phyloP scores from a whole-genome alignment of 257 asterid species.

The Echium plantagineum region DNA sequence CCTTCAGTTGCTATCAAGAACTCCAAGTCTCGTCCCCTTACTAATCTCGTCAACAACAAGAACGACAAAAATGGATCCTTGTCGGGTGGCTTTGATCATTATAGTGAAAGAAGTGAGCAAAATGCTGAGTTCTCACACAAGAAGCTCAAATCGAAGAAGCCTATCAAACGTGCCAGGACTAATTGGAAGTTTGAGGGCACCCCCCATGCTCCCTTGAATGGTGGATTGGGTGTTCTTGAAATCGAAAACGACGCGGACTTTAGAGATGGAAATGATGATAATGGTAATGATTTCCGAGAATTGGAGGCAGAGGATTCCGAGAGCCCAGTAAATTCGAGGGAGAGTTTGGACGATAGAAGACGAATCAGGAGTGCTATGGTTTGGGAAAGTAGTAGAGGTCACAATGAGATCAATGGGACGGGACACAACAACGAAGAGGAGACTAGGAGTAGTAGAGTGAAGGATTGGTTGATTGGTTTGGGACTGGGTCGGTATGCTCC shows the following conservation, averaged over 20 bases:
- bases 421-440: slow-evolving; percentile 42
- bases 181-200: slow-evolving; percentile 55
- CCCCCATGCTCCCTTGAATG: slow-evolving; percentile 23
- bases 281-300: too few species aligned
- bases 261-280: too few species aligned
- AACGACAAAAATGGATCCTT: slow-evolving; percentile 28
- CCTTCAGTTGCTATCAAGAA: slow-evolving; percentile 62
- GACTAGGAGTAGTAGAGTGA: slow-evolving; percentile 42
- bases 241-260: slow-evolving; percentile 39
- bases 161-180: slow-evolving; percentile 63
- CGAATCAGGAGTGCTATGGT: slow-evolving; percentile 28
- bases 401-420: slow-evolving; percentile 10
- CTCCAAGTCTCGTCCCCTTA: slow-evolving; percentile 80
- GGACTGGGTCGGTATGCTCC: slow-evolving; percentile 73
- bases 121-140: not conserved
- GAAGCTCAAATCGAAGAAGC: slow-evolving; percentile 54
- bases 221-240: slow-evolving; percentile 15
- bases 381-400: slow-evolving; percentile 35
- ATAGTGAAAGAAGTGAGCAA: too few species aligned
- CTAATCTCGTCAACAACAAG: slow-evolving; percentile 70
- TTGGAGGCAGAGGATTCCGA: slow-evolving; percentile 23
- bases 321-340: slow-evolving; percentile 62
- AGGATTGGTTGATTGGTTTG: slow-evolving; percentile 79
- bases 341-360: slow-evolving; percentile 36
- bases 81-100: slow-evolving; percentile 14